These are phyloP conservation scores for Musa itinerans DNA, from an alignment of 176 grass and related monocot species.

Conservation along the genomic window DNA sequence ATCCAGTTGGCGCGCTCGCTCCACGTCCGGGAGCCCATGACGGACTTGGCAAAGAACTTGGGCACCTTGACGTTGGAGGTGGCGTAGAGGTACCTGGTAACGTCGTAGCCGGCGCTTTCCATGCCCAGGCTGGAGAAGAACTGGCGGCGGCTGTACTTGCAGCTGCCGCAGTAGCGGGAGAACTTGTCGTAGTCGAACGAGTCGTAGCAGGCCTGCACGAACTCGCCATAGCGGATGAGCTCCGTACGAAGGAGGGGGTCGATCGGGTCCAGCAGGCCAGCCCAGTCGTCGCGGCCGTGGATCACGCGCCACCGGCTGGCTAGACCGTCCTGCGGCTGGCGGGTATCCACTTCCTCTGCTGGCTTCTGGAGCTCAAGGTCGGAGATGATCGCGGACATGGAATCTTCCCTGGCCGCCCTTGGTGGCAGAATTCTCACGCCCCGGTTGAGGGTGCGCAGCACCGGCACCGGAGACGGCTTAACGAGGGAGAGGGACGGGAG, in stretches of 20 bases:
- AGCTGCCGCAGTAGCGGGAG: constrained; percentile 59
- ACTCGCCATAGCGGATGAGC: constrained; percentile 67
- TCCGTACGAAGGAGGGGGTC: constrained; percentile 53
- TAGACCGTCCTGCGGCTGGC: constrained; percentile 37
- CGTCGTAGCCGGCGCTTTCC: constrained; percentile 17
- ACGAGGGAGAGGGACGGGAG: too few species aligned
- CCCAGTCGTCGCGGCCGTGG: constrained; percentile 53
- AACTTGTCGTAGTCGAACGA: constrained; percentile 60
- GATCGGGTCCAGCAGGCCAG: constrained; percentile 58
- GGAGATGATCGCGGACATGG: too few species aligned
- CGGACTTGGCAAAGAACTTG: neutral
- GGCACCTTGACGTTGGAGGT: neutral
- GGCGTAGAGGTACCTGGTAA: neutral
- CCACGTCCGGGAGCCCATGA: neutral
- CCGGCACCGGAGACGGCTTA: too few species aligned
- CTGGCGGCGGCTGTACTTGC: constrained; percentile 37
- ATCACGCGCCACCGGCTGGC: constrained; percentile 64
- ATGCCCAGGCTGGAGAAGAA: constrained; percentile 43
- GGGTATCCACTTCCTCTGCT: too few species aligned
- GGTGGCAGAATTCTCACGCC: too few species aligned
- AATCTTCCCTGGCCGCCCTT: too few species aligned
- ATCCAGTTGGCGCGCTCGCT: constrained; percentile 3
- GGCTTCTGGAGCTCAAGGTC: too few species aligned
- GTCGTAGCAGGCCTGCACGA: constrained; percentile 58
- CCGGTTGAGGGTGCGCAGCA: too few species aligned